Percentiles rank a stretch among this genome's conserved stretches.
Conservation (phyloP, 2,329 filamentous ascomycete genomes). For the Curvularia hawaiiensis region DNA sequence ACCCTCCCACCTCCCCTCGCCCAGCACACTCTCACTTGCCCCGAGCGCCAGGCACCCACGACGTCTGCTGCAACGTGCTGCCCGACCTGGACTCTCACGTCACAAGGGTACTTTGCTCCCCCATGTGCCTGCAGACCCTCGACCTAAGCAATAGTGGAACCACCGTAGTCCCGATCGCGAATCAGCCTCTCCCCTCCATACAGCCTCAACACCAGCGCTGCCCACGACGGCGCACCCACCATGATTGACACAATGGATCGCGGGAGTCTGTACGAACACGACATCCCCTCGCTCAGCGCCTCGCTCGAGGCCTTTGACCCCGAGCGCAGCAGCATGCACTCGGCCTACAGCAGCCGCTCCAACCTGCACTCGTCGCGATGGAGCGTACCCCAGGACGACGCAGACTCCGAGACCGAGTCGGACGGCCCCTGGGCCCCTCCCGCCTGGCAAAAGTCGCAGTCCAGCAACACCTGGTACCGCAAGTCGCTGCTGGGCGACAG, state of each 20-base stretch:
- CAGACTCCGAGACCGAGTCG: slow-evolving; percentile 53
- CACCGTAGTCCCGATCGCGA: slow-evolving; percentile 21
- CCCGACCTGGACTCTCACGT: slow-evolving; percentile 35
- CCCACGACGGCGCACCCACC: slow-evolving; percentile 12
- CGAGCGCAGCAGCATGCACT: slow-evolving; percentile 45
- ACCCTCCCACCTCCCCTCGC: background rate
- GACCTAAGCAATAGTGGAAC: slow-evolving; percentile 27
- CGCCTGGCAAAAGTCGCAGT: slow-evolving; percentile 61
- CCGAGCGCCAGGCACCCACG: slow-evolving; percentile 34
- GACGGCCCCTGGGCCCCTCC: slow-evolving; percentile 67
- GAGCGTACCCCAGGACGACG: slow-evolving; percentile 44
- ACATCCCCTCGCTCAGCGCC: slow-evolving; percentile 47
- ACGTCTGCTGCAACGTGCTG: slow-evolving; percentile 10
- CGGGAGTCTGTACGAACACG: slow-evolving; percentile 44
- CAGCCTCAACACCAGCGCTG: slow-evolving; percentile 1
- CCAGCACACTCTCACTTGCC: background rate
- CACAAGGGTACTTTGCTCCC: slow-evolving; percentile 35
- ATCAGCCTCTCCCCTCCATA: slow-evolving; percentile 27
- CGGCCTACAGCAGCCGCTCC: slow-evolving; percentile 59
- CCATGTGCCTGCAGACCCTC: slow-evolving; percentile 39
- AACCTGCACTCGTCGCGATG: slow-evolving; percentile 62
- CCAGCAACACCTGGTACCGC: slow-evolving; percentile 63
- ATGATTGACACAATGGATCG: slow-evolving; percentile 42
- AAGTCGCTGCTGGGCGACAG: slow-evolving; percentile 48
- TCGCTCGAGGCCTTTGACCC: slow-evolving; percentile 48